Percentiles rank a stretch among this genome's conserved stretches.
phyloP scores from a whole-genome alignment of 2,329 filamentous ascomycete species.

The Sporothrix pseudoabietina region DNA sequence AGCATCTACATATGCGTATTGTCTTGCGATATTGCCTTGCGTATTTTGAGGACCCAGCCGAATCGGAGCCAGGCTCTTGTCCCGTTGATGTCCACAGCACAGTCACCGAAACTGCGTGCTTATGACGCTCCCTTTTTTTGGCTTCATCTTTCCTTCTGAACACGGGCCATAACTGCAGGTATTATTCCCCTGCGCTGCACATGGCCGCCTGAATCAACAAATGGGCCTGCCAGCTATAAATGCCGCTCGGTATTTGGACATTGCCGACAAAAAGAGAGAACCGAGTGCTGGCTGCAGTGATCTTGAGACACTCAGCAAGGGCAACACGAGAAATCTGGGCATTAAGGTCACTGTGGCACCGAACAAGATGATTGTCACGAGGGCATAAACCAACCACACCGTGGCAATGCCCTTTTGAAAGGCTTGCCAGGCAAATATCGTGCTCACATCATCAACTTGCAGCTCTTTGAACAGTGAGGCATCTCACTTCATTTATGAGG shows the following conservation, averaged over 20 bases:
- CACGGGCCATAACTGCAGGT: not conserved
- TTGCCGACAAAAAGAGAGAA: not conserved
- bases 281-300: not conserved
- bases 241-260: not conserved
- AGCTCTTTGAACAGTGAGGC: not conserved
- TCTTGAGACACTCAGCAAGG: not conserved
- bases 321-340: not conserved
- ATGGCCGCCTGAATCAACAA: not conserved
- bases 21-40: not conserved
- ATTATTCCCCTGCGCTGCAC: not conserved
- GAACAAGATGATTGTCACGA: not conserved
- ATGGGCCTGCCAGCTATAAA: not conserved
- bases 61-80: constrained; percentile 9
- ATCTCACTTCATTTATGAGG: not conserved
- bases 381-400: not conserved
- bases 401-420: not conserved
- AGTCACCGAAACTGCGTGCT: not conserved
- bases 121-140: not conserved
- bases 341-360: not conserved
- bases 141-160: not conserved
- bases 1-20: not conserved
- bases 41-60: not conserved
- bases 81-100: not conserved
- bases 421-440: not conserved
- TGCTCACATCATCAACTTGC: not conserved